Base-by-base conservation (phyloP, 2,329 filamentous ascomycete species). In the Dryadomyces quercivorus region DNA sequence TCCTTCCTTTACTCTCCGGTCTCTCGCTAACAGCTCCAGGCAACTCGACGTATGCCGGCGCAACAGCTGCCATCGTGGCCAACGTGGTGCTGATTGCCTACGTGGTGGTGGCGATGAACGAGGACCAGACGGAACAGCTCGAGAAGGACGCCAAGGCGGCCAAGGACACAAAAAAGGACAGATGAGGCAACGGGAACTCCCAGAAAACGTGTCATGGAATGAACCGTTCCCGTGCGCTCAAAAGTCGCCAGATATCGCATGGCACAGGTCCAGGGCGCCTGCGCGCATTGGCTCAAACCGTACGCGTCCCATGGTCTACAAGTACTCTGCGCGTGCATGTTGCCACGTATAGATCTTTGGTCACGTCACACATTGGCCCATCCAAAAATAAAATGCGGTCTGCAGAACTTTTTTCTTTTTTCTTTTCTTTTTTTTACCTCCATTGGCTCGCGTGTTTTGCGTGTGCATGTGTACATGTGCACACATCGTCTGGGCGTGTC, bases 1-100 rank as follows among this genome's bases (percentile, higher is more conserved):
- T 40, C 34, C 40, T 18, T 36, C 15, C 10, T 1, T 13, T 48
- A 21, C 18, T 50, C 15, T 38, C 49, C 45, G n/a, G n/a, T n/a
- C n/a, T n/a, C n/a, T n/a, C n/a, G n/a, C n/a, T n/a, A n/a, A n/a
- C 10, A 40, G 22, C 10, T 20, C 44, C 55, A 95, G 92, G 90
- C 61, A 95, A 95, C 69, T 80, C 89, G 15, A 95, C 91, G 1
- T 92, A 83, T 62, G 89, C 91, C 3, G 93, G 91, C 15, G 90
- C 82, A 0, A 74, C 86, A 38, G 93, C 93, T 1, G 93, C 93
- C 20, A 71, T 97, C 51, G 82, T 94, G 67, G 93, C 93, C 13
- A 98, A 98, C 63, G 79, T 94, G 1, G 89, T 98, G 3, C 73
- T 98, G 51, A 79, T 97, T 55, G 82, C 78, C n/a, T 98, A 97